Evolutionary conservation across 163 green algal genomes (phyloP).

Genomic region (Scenedesmus sp.): DNA sequence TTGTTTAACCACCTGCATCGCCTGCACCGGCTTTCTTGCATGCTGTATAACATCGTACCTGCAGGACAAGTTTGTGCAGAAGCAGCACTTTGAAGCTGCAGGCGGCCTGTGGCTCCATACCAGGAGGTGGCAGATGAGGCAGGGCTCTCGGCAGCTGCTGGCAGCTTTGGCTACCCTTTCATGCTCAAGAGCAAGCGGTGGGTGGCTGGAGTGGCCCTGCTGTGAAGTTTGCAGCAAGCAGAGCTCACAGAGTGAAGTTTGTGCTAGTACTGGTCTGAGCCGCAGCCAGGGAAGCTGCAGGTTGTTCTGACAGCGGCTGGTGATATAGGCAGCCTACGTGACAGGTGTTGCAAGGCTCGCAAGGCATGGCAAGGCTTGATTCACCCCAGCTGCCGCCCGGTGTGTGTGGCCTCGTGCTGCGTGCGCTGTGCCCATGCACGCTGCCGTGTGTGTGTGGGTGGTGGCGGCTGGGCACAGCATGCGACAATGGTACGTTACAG

Average conservation of each 20-base stretch:
- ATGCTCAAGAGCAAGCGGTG: conserved; percentile 97
- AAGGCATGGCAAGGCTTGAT: no score
- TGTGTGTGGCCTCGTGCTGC: background rate
- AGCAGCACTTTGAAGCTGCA: conserved; percentile 88
- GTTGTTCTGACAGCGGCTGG: background rate
- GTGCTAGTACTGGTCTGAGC: no score
- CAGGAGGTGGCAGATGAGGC: conserved; percentile 75
- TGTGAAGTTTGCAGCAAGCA: no score
- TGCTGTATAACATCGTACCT: conserved; percentile 72
- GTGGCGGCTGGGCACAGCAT: background rate
- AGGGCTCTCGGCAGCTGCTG: conserved; percentile 66
- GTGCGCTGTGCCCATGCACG: background rate
- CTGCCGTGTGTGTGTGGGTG: background rate
- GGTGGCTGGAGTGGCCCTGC: background rate
- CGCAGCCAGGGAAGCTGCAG: background rate
- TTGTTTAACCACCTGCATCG: background rate
- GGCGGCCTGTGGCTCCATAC: conserved; percentile 84
- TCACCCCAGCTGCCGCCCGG: background rate
- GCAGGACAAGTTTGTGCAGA: conserved; percentile 98
- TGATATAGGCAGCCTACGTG: background rate
- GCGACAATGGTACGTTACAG: conserved; percentile 7
- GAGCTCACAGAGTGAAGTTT: no score
- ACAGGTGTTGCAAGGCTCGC: background rate
- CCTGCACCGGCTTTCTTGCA: background rate
- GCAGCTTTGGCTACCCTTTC: conserved; percentile 90